Conservation (phyloP, 2,329 filamentous ascomycete species). For the Pyricularia pennisetigena region DNA sequence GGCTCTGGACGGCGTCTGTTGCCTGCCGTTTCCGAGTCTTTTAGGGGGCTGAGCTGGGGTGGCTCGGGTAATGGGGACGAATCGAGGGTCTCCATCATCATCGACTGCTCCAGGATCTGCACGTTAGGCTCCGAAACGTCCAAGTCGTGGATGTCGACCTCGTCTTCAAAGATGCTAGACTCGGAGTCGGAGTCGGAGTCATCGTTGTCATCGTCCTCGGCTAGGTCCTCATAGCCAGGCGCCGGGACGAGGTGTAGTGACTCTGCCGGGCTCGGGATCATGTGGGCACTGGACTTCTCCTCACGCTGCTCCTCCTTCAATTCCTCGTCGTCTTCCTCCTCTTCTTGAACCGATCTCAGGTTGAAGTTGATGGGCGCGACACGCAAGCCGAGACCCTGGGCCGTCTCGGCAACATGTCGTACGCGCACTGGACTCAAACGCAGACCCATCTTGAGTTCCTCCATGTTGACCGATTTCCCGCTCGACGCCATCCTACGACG, state of each 20-base stretch:
- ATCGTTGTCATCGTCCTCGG: slow-evolving; percentile 17
- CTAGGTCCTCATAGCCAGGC: slow-evolving; percentile 18
- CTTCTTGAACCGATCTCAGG: slow-evolving; percentile 19
- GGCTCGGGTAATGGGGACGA: slow-evolving; percentile 36
- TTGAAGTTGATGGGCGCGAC: slow-evolving; percentile 14
- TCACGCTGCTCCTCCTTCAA: slow-evolving; percentile 12
- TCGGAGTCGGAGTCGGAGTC: slow-evolving; percentile 25
- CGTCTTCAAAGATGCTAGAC: slow-evolving; percentile 34
- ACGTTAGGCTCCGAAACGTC: slow-evolving; percentile 32
- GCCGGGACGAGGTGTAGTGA: slow-evolving; percentile 30
- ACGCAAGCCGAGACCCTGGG: slow-evolving; percentile 24
- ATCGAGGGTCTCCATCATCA: slow-evolving; percentile 22
- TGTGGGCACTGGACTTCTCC: slow-evolving; percentile 6
- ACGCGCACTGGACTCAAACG: slow-evolving; percentile 50
- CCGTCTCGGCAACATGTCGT: slow-evolving; percentile 38
- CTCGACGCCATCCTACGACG: slow-evolving; percentile 66
- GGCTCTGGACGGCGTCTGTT: slow-evolving; percentile 23
- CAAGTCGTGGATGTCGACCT: slow-evolving; percentile 28
- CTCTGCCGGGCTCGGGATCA: slow-evolving; percentile 22
- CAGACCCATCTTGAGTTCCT: slow-evolving; percentile 59
- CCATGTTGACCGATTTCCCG: slow-evolving; percentile 59
- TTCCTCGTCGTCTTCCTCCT: slow-evolving; percentile 15
- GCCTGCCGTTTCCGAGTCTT: slow-evolving; percentile 39
- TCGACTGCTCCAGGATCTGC: slow-evolving; percentile 33
- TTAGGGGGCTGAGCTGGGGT: slow-evolving; percentile 40